Conservation (phyloP, 257 asterid species). For the Agastache rugosa region DNA sequence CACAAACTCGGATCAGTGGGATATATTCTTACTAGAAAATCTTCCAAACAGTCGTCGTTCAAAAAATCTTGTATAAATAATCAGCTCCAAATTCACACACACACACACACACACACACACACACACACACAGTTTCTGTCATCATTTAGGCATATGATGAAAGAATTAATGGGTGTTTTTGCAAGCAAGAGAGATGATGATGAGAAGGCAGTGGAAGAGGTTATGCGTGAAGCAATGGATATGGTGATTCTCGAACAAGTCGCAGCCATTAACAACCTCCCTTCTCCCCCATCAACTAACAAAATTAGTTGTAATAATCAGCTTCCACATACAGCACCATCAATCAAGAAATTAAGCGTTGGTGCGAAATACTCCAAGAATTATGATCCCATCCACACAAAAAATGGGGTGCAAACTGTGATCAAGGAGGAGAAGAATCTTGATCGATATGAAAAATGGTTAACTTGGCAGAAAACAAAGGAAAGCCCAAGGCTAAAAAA, state of each 20-base stretch:
- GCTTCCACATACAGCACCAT: background rate
- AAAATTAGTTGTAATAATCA: background rate
- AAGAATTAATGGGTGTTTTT: background rate
- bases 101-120: background rate
- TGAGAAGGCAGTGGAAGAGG: conserved; percentile 5
- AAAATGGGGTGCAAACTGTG: background rate
- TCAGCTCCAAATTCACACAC: background rate
- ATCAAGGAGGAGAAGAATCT: background rate
- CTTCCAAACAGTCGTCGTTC: background rate
- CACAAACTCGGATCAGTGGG: background rate
- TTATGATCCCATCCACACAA: background rate
- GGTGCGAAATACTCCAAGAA: background rate
- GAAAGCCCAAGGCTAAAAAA: background rate
- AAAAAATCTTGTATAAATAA: background rate
- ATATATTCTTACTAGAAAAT: background rate
- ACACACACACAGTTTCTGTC: background rate
- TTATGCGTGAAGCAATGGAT: background rate
- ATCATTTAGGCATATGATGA: background rate
- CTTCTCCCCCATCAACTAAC: background rate
- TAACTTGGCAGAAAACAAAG: too few relatives aligned
- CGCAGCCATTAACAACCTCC: background rate
- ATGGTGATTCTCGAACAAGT: conserved; percentile 3
- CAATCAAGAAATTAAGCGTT: background rate
- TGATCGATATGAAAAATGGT: background rate
- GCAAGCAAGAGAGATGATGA: background rate